Percentiles rank a stretch among this genome's conserved stretches.
Evolutionary conservation across 345 rosid genomes (phyloP).

Genomic region (Camelina neglecta): DNA sequence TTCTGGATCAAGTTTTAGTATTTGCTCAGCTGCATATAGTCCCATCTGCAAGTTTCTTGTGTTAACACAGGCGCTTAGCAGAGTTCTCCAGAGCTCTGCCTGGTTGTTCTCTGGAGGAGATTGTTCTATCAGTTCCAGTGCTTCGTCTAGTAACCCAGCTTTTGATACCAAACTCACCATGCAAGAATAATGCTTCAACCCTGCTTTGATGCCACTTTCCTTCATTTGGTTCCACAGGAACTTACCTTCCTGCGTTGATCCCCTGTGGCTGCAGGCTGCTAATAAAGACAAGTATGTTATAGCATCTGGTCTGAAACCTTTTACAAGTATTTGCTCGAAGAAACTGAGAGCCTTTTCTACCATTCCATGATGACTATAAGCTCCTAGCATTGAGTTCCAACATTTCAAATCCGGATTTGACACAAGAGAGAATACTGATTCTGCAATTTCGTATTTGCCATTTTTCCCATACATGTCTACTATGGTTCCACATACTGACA

Average conservation of each 20-base stretch:
- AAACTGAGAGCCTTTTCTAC: slow-evolving; percentile 60
- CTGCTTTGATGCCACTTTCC: slow-evolving; percentile 53
- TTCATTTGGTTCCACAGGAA: slow-evolving; percentile 69
- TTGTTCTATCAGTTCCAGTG: slow-evolving; percentile 55
- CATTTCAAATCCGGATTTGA: slow-evolving; percentile 76
- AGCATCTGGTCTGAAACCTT: slow-evolving; percentile 60
- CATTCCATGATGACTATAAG: slow-evolving; percentile 78
- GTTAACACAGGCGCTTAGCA: slow-evolving; percentile 72
- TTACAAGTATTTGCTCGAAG: slow-evolving; percentile 51
- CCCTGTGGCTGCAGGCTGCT: slow-evolving; percentile 80
- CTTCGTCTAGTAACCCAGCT: slow-evolving; percentile 72
- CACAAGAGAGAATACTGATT: slow-evolving; percentile 54
- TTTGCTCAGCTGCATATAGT: slow-evolving; percentile 64
- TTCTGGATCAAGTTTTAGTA: slow-evolving; percentile 58
- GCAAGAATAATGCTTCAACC: slow-evolving; percentile 83
- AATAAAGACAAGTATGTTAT: slow-evolving; percentile 76
- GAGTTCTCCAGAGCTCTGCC: slow-evolving; percentile 77
- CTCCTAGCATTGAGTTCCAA: slow-evolving; percentile 87
- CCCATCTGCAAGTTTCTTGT: slow-evolving; percentile 59
- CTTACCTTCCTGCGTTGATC: slow-evolving; percentile 65
- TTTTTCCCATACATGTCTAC: slow-evolving; percentile 87
- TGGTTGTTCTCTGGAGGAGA: slow-evolving; percentile 48
- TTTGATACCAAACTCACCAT: slow-evolving; percentile 79
- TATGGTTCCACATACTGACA: slow-evolving; percentile 62
- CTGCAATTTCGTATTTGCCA: slow-evolving; percentile 61